phyloP scores from a whole-genome alignment of 768 basidiomycete species.

The Boletus barrowsii region DNA sequence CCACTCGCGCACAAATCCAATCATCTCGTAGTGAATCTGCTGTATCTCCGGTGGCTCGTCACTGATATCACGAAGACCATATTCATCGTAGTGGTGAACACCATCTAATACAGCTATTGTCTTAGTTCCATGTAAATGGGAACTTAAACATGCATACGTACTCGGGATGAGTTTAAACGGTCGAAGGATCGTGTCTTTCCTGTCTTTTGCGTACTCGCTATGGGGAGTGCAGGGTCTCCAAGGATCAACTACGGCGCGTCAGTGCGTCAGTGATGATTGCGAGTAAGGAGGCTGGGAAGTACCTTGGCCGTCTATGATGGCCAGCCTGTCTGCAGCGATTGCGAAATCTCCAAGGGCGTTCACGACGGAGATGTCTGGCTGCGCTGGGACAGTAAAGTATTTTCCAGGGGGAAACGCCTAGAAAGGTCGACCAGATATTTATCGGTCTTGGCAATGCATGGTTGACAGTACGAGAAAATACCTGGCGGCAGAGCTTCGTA shows the following conservation, averaged over 20 bases:
- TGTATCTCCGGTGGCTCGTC: constrained; percentile 77
- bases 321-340: constrained; percentile 76
- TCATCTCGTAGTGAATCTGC: constrained; percentile 77
- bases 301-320: constrained; percentile 88
- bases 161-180: constrained; percentile 89
- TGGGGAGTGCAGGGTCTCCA: constrained; percentile 89
- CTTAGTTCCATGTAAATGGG: background rate
- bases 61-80: constrained; percentile 58
- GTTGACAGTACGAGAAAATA: constrained; percentile 19
- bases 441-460: background rate
- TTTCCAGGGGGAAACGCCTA: constrained; percentile 79
- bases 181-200: constrained; percentile 65
- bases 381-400: constrained; percentile 62
- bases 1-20: constrained; percentile 80
- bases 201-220: constrained; percentile 63
- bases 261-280: background rate
- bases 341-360: constrained; percentile 84
- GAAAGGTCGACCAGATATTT: background rate
- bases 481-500: constrained; percentile 66
- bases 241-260: constrained; percentile 61
- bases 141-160: constrained; percentile 34
- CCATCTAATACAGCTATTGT: constrained; percentile 41
- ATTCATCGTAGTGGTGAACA: constrained; percentile 72
- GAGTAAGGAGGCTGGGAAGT: constrained; percentile 4
- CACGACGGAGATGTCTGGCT: constrained; percentile 80